These are phyloP conservation scores for Tricholomella constricta DNA, from an alignment of 768 basidiomycete genomes.

Conservation along the genomic window DNA sequence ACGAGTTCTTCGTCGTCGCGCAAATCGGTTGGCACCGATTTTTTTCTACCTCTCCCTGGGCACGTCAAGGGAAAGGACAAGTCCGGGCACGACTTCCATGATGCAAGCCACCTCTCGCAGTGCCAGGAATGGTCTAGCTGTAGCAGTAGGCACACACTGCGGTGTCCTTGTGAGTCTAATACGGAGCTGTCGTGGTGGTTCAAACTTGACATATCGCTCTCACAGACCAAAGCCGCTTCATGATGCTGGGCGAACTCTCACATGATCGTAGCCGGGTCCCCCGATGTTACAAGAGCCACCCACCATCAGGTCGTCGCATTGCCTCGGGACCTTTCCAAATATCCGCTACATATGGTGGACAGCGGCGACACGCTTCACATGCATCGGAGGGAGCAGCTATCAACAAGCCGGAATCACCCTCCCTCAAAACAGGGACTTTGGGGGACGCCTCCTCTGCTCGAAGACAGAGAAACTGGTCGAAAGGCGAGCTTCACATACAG, in stretches of 20 bases:
- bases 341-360: slow-evolving; percentile 6
- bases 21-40: slow-evolving; percentile 42
- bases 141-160: slow-evolving; percentile 44
- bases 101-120: slow-evolving; percentile 32
- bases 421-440: too few species aligned
- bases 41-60: slow-evolving; percentile 57
- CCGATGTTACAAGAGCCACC: slow-evolving; percentile 7
- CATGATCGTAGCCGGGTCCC: slow-evolving; percentile 11
- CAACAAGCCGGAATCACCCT: not conserved
- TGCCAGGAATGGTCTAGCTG: slow-evolving; percentile 51
- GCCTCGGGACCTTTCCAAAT: not conserved
- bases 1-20: slow-evolving; percentile 27
- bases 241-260: slow-evolving; percentile 37
- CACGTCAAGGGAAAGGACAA: slow-evolving; percentile 57
- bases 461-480: not conserved
- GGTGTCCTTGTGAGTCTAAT: slow-evolving; percentile 40
- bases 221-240: slow-evolving; percentile 34
- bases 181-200: not conserved
- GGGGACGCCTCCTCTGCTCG: not conserved
- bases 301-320: not conserved
- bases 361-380: slow-evolving; percentile 29
- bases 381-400: slow-evolving; percentile 10
- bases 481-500: not conserved
- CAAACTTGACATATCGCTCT: not conserved
- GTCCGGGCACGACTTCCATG: slow-evolving; percentile 30